Evolutionary conservation across 2,329 filamentous ascomycete species (phyloP).

Genomic region (Claviceps maximensis): DNA sequence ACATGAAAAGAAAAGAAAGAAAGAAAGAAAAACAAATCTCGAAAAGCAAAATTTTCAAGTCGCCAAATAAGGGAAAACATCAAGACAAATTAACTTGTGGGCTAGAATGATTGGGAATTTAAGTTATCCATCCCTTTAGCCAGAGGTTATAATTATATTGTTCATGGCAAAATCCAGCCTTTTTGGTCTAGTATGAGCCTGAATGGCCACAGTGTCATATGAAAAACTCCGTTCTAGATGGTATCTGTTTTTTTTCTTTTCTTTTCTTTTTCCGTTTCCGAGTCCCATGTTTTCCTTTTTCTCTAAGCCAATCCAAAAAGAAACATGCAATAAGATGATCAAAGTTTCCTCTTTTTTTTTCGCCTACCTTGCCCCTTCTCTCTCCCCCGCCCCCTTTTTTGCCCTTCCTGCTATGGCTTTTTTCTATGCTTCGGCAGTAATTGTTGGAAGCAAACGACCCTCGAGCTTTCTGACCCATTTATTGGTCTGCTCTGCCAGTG

Average conservation of each 20-base stretch:
- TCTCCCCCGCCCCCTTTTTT: too few species aligned
- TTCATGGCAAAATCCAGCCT: background rate
- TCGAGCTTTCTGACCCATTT: slow-evolving; percentile 79
- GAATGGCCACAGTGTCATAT: background rate
- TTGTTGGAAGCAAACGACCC: slow-evolving; percentile 35
- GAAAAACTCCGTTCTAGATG: slow-evolving; percentile 8
- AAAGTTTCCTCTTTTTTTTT: too few species aligned
- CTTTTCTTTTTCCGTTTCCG: too few species aligned
- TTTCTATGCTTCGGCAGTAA: slow-evolving; percentile 15
- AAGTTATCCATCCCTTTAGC: background rate
- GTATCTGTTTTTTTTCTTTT: slow-evolving; percentile 5
- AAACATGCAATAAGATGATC: background rate
- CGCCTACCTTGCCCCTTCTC: background rate
- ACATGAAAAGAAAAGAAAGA: background rate
- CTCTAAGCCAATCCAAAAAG: background rate
- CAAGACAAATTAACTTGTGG: background rate
- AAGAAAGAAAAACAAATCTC: background rate
- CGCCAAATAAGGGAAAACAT: background rate
- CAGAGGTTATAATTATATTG: background rate
- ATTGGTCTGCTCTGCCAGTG: slow-evolving; percentile 91
- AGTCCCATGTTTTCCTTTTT: background rate
- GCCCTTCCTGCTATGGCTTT: background rate
- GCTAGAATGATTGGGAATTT: background rate
- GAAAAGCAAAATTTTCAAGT: background rate
- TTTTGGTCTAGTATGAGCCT: background rate